A percentile compares a stretch with the other conserved stretches of the same genome.
Evolutionary conservation across 768 basidiomycete genomes (phyloP).

Genomic region (Tricholoma flavovirens): DNA sequence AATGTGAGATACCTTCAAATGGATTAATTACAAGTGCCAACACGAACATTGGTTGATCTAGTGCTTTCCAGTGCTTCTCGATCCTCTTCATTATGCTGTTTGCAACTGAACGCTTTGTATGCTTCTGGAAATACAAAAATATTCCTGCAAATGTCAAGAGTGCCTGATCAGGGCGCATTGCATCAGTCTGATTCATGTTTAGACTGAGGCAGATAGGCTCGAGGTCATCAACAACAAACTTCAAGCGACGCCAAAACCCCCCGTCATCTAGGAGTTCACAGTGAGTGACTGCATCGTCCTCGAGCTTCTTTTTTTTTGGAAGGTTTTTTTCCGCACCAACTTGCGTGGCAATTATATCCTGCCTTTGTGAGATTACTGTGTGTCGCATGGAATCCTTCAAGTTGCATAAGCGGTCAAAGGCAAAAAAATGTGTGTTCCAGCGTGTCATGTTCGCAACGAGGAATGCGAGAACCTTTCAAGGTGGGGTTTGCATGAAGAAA

Average conservation of each 20-base stretch:
- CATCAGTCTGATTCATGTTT: too few species aligned
- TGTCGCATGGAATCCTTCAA: constrained; percentile 17
- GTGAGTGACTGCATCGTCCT: constrained; percentile 12
- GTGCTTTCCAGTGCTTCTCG: too few species aligned
- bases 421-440: constrained; percentile 25
- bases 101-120: constrained; percentile 16
- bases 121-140: constrained; percentile 21
- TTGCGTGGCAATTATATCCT: constrained; percentile 20
- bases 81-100: too few species aligned
- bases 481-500: constrained; percentile 19
- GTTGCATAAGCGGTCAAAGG: constrained; percentile 17
- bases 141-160: too few species aligned
- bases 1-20: too few species aligned
- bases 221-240: constrained; percentile 16
- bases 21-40: too few species aligned
- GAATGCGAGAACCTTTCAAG: constrained; percentile 17
- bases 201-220: too few species aligned
- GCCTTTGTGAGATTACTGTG: constrained; percentile 15
- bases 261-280: constrained; percentile 19
- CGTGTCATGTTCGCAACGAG: too few species aligned
- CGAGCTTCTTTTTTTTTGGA: constrained; percentile 14
- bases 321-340: constrained; percentile 23
- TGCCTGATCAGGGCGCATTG: constrained; percentile 21
- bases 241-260: constrained; percentile 14
- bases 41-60: too few species aligned